Percentiles rank a stretch among this genome's conserved stretches.
Evolutionary conservation across 1,284 basidiomycete species (phyloP).

Genomic region (Psilocybe mexicana): DNA sequence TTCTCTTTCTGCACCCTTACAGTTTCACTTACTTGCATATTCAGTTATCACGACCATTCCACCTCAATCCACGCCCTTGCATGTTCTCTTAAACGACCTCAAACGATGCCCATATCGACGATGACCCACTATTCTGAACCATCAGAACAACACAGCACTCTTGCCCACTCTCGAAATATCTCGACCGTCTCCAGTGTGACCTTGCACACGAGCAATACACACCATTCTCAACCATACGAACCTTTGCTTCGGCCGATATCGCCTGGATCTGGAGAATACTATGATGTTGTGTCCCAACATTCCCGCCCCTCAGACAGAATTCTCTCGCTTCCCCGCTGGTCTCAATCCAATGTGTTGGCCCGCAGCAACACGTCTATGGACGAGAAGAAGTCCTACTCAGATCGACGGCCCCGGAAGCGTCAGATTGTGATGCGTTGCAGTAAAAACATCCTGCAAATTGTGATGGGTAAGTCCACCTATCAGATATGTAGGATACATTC

Average conservation of each 20-base stretch:
- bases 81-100: constrained; percentile 4
- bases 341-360: constrained; percentile 40
- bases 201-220: constrained; percentile 48
- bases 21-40: not conserved
- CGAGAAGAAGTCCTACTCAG: constrained; percentile 43
- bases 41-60: constrained; percentile 9
- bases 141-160: constrained; percentile 28
- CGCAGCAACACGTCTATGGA: constrained; percentile 36
- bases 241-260: constrained; percentile 43
- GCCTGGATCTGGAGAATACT: constrained; percentile 43
- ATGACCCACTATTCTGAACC: constrained; percentile 44
- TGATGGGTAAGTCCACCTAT: constrained; percentile 18
- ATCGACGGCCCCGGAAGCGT: constrained; percentile 21
- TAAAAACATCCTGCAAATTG: constrained; percentile 19
- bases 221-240: constrained; percentile 52
- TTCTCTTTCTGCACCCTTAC: not conserved
- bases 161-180: constrained; percentile 42
- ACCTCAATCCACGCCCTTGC: constrained; percentile 8
- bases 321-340: constrained; percentile 28
- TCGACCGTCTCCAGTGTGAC: constrained; percentile 55
- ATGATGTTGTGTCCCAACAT: constrained; percentile 35
- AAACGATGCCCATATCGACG: constrained; percentile 14
- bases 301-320: constrained; percentile 21
- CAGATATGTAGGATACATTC: not conserved
- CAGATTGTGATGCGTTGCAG: constrained; percentile 18